Conservation (phyloP, 148 eudicot species). For the Vaccinium macrocarpon region DNA sequence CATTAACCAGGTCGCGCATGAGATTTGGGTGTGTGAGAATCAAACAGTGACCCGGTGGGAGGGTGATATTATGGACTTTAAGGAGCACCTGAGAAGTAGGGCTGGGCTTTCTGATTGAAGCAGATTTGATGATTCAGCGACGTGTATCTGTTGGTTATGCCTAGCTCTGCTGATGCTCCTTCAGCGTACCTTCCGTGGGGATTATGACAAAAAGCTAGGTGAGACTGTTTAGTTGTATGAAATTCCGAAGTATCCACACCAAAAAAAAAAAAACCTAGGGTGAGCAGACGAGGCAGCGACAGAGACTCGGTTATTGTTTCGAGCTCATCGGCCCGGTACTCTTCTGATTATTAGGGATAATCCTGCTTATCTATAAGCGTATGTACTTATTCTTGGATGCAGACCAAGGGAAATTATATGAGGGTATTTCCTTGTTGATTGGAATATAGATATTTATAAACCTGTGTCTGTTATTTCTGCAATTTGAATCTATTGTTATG, state of each 20-base stretch:
- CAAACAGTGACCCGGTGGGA: constrained; percentile 79
- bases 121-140: constrained; percentile 21
- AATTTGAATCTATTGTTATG: not conserved
- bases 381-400: not conserved
- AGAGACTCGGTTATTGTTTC: not conserved
- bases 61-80: constrained; percentile 87
- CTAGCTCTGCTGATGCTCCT: not conserved
- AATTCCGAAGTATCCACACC: too few species aligned
- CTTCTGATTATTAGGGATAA: constrained; percentile 6
- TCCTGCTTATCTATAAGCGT: not conserved
- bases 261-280: too few species aligned
- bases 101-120: constrained; percentile 48
- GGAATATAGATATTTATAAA: not conserved
- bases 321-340: not conserved
- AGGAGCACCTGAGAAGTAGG: constrained; percentile 70
- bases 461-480: not conserved
- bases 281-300: not conserved
- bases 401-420: not conserved
- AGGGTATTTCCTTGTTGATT: not conserved
- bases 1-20: constrained; percentile 90
- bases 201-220: constrained; percentile 19
- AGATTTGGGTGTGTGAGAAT: constrained; percentile 97
- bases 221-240: too few species aligned
- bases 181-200: not conserved
- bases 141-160: not conserved